phyloP scores from a whole-genome alignment of 2,329 filamentous ascomycete genomes.

The Paramyrothecium roridum region DNA sequence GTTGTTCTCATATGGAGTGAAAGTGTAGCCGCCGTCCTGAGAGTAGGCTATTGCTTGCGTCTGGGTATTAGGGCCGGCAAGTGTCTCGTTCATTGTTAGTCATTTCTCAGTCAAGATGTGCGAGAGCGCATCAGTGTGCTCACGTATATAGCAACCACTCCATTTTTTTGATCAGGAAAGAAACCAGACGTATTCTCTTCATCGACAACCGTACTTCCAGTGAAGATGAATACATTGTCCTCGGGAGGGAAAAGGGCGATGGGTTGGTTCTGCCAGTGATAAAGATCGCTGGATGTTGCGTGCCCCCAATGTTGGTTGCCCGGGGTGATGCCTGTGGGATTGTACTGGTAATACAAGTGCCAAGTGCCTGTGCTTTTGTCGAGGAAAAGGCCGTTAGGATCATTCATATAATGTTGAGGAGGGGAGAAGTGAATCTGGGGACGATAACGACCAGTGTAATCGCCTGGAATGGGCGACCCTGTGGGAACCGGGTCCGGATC shows the following conservation, averaged over 20 bases:
- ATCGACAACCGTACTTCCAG: constrained; percentile 57
- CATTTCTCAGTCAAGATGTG: not conserved
- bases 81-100: constrained; percentile 11
- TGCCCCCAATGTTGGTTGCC: constrained; percentile 68
- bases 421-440: constrained; percentile 57
- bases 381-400: constrained; percentile 62
- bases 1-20: constrained; percentile 56
- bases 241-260: constrained; percentile 55
- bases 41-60: constrained; percentile 62
- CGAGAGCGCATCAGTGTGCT: constrained; percentile 8
- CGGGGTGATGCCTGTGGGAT: constrained; percentile 35
- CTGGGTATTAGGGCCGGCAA: constrained; percentile 27
- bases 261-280: constrained; percentile 62
- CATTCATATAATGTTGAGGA: constrained; percentile 54
- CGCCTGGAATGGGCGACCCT: constrained; percentile 16
- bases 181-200: constrained; percentile 64
- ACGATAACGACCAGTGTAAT: constrained; percentile 27
- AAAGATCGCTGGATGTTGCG: constrained; percentile 59
- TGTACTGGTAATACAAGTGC: constrained; percentile 65
- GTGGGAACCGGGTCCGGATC: constrained; percentile 11
- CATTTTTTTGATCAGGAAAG: constrained; percentile 56
- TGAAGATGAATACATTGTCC: constrained; percentile 43
- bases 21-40: constrained; percentile 58
- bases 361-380: constrained; percentile 51
- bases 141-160: constrained; percentile 52